Evolutionary conservation across 2,329 filamentous ascomycete species (phyloP), one percentile per base, ranked within the genome.

Genomic region (Apiospora malaysiana): DNA sequence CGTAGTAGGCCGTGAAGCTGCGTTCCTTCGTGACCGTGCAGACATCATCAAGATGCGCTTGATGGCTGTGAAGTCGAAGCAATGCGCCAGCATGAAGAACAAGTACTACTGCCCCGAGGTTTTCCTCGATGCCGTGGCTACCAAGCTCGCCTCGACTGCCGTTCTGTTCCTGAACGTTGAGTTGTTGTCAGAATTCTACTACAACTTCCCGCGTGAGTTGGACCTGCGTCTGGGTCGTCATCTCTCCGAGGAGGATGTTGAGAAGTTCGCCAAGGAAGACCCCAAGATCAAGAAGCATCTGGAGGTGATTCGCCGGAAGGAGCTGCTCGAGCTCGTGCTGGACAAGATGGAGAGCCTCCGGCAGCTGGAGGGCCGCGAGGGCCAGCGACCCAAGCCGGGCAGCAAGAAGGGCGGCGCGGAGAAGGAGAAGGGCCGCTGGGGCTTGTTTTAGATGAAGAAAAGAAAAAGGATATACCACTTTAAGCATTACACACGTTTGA

Each of bases 121-220:
- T 21, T 99, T 99, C 85, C 90, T 99, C n/a, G 95, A 99, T 78
- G 94, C 97, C 3, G 96, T 97, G 1, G 95, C 96, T 1, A 94
- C 95, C 75, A 98, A 98, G 82, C 89, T 99, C 67, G 97, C 95
- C 3, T 92, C 94, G 1, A 99, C 96, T 0, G 95, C 96, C 2
- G 96, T 99, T 10, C 89, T 99, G 0, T 99, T 99, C 86, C 88
- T 99, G 42, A 98, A 99, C 78, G 96, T 98, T 14, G 97, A 99
- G 83, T 88, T 99, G 25, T 89, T 99, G 23, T 95, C 93, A 1
- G 97, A 99, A 79, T 99, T 98, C 81, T 98, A 97, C 84, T 97
- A 98, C 83, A 94, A 96, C 79, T 99, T 99, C 82, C 96, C 96
- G 0, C 90, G 96, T 49, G 94, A 98, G 79, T 88, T 99, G 16